Evolutionary conservation across 2,329 filamentous ascomycete genomes (phyloP).

Genomic region (Coniochaeta hoffmannii): DNA sequence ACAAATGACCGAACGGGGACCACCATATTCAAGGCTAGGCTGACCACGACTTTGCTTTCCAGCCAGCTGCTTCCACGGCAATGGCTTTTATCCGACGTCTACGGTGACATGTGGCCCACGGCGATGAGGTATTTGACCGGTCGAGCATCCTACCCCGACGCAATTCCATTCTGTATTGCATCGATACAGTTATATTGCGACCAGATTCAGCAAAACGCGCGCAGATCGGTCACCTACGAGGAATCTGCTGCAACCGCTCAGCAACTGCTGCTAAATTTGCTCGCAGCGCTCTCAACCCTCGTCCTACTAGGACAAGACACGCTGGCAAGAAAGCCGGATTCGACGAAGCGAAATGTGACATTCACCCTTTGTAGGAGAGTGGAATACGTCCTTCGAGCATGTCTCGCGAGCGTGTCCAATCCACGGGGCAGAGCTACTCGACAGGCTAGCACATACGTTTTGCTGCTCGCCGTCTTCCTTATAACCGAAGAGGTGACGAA

Average conservation of each 20-base stretch:
- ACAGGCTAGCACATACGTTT: background rate
- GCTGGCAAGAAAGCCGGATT: background rate
- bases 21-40: constrained; percentile 24
- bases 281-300: background rate
- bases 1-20: constrained; percentile 7
- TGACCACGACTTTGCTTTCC: constrained; percentile 27
- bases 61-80: constrained; percentile 26
- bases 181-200: constrained; percentile 24
- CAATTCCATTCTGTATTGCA: constrained; percentile 26
- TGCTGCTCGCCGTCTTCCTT: background rate
- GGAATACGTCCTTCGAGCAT: background rate
- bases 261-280: background rate
- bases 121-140: constrained; percentile 27
- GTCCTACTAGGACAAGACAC: background rate
- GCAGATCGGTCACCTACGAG: background rate
- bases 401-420: background rate
- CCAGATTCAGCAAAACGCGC: background rate
- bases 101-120: constrained; percentile 32
- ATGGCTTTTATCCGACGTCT: constrained; percentile 26
- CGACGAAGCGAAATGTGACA: background rate
- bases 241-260: background rate
- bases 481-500: background rate
- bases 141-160: constrained; percentile 21
- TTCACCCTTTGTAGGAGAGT: background rate
- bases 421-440: background rate